Evolutionary conservation across 2,329 filamentous ascomycete genomes (phyloP).

Genomic region (Sclerotinia trifoliorum): DNA sequence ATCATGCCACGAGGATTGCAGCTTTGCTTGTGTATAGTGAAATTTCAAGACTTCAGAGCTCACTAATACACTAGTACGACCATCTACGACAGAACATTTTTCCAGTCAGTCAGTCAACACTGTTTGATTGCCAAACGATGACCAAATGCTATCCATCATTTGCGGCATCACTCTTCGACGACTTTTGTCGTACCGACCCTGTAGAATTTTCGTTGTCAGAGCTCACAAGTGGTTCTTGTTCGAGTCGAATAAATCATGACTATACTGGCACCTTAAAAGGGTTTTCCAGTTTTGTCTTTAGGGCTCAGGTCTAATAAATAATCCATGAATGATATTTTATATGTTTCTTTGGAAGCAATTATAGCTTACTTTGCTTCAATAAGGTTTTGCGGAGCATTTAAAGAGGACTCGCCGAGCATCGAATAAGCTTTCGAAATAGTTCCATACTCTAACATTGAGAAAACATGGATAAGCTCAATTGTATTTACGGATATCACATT

Average conservation of each 20-base stretch:
- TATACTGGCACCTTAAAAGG: fast-evolving
- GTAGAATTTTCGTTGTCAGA: too few relatives aligned
- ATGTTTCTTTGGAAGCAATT: background rate
- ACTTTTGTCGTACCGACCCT: background rate
- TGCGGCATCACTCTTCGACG: fast-evolving
- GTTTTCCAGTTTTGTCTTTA: too few relatives aligned
- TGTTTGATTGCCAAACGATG: background rate
- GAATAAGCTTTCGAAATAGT: background rate
- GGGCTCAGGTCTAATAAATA: too few relatives aligned
- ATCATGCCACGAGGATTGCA: too few relatives aligned
- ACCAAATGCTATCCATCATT: background rate
- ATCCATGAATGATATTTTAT: too few relatives aligned
- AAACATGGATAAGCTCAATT: too few relatives aligned
- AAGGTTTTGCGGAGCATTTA: background rate
- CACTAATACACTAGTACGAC: too few relatives aligned
- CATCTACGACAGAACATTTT: too few relatives aligned
- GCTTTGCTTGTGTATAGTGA: too few relatives aligned
- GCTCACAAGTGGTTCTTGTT: background rate
- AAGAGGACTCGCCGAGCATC: background rate
- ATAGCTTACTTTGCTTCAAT: background rate
- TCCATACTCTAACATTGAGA: background rate
- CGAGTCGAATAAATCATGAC: too few relatives aligned
- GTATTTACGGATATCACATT: background rate
- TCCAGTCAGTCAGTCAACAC: too few relatives aligned
- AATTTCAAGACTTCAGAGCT: too few relatives aligned